Conservation (phyloP, 176 grass and related monocot genomes). For the Triticum turgidum region DNA sequence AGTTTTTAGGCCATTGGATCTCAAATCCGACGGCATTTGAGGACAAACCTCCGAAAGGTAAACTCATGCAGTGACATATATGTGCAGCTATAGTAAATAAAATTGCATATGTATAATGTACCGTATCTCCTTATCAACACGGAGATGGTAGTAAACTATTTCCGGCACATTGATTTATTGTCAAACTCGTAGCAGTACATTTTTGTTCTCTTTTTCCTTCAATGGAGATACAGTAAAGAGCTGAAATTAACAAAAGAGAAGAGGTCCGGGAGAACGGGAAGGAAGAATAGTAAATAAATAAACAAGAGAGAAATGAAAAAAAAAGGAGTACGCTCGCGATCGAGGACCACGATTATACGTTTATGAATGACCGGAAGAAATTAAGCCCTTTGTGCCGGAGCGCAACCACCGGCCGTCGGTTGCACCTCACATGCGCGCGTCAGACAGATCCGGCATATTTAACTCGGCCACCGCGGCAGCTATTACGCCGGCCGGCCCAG, state of each 20-base stretch:
- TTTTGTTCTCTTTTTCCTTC: not conserved
- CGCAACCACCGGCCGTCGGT: conserved; percentile 39
- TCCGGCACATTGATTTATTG: not conserved
- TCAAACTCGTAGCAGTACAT: not conserved
- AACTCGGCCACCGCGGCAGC: conserved; percentile 8
- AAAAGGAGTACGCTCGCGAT: not conserved
- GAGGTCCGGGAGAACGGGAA: not conserved
- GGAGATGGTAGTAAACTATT: not conserved
- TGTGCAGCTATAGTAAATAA: too few species aligned
- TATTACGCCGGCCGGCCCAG: not conserved
- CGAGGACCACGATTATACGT: conserved; percentile 20
- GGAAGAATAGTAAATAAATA: not conserved
- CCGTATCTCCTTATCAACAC: not conserved
- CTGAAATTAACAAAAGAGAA: not conserved
- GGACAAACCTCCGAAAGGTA: too few species aligned
- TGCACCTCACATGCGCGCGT: conserved; percentile 37
- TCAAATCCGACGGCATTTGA: too few species aligned
- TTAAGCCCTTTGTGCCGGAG: conserved; percentile 27
- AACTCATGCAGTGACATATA: too few species aligned
- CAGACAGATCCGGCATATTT: conserved; percentile 30
- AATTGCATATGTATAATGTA: not conserved
- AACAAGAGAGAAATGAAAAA: not conserved
- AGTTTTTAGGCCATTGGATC: too few species aligned
- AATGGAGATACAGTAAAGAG: not conserved
- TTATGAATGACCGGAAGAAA: conserved; percentile 14